Conservation (phyloP, 352 stramenopile genomes). For the Bremia lactucae region DNA sequence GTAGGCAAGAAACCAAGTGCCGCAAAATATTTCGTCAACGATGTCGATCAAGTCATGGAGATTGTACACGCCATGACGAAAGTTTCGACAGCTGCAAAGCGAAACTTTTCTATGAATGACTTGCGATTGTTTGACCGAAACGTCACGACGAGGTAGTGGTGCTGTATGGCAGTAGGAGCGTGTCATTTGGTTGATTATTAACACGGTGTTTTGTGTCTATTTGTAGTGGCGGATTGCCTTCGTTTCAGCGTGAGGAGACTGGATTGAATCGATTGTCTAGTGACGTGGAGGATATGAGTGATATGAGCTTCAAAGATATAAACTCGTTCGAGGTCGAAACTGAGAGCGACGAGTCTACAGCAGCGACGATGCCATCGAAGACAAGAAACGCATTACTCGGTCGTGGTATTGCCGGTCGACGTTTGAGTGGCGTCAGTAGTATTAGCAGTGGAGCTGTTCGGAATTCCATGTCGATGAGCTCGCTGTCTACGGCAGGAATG, state of each 20-base stretch:
- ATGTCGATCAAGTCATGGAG: slow-evolving; percentile 94
- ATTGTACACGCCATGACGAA: slow-evolving; percentile 84
- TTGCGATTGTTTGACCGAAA: slow-evolving; percentile 58
- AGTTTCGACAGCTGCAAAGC: slow-evolving; percentile 72
- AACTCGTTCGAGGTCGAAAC: slow-evolving; percentile 23
- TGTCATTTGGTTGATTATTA: slow-evolving; percentile 1
- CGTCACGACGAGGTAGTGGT: slow-evolving; percentile 30
- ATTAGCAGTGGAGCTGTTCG: slow-evolving; percentile 15
- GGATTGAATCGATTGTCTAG: slow-evolving; percentile 10
- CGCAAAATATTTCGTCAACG: slow-evolving; percentile 96
- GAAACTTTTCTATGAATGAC: slow-evolving; percentile 81
- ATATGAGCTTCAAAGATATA: slow-evolving; percentile 35
- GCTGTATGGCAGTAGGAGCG: background rate
- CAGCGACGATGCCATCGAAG: slow-evolving; percentile 2
- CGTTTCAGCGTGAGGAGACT: slow-evolving; percentile 20
- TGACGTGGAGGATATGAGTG: slow-evolving; percentile 29
- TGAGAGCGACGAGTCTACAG: slow-evolving; percentile 7
- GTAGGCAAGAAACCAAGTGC: slow-evolving; percentile 97
- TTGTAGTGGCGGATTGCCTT: slow-evolving; percentile 19
- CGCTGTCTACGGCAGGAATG: slow-evolving; percentile 50
- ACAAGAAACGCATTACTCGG: slow-evolving; percentile 8
- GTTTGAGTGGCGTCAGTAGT: slow-evolving; percentile 11
- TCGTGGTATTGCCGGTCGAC: slow-evolving; percentile 20
- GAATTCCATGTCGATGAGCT: slow-evolving; percentile 82
- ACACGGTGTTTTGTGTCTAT: slow-evolving; percentile 2